Conservation (phyloP, 179 eudicot genomes). For the Vitellaria paradoxa region DNA sequence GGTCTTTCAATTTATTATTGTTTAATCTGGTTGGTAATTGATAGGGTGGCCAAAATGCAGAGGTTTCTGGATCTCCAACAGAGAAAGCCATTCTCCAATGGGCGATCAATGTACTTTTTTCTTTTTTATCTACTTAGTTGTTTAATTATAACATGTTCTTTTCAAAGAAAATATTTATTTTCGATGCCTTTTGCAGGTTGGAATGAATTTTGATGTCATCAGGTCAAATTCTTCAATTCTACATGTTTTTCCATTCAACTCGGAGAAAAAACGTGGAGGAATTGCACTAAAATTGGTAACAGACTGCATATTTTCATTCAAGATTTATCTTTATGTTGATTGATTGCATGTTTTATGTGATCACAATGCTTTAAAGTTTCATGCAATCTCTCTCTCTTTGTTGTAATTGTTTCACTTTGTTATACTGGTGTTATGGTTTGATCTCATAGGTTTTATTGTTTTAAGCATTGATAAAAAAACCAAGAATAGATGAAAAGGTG, state of each 20-base stretch:
- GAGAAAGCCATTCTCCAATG: conserved; percentile 87
- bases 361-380: background rate
- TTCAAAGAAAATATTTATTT: background rate
- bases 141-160: background rate
- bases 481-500: background rate
- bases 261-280: conserved; percentile 90
- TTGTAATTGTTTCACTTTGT: background rate
- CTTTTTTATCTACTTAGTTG: background rate
- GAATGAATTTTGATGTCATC: conserved; percentile 70
- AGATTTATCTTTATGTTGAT: background rate
- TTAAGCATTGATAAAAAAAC: background rate
- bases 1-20: background rate
- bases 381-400: background rate
- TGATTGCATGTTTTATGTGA: background rate
- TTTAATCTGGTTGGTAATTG: conserved; percentile 10
- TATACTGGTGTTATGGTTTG: too few relatives aligned
- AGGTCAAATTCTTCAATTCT: conserved; percentile 62
- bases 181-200: conserved; percentile 41
- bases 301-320: background rate
- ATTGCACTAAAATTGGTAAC: conserved; percentile 85
- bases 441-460: background rate
- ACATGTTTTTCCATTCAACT: conserved; percentile 89
- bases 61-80: conserved; percentile 92
- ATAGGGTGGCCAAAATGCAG: conserved; percentile 59
- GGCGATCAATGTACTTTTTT: conserved; percentile 62